phyloP scores from a whole-genome alignment of 352 stramenopile genomes.

The Globisporangium cylindrosporum region DNA sequence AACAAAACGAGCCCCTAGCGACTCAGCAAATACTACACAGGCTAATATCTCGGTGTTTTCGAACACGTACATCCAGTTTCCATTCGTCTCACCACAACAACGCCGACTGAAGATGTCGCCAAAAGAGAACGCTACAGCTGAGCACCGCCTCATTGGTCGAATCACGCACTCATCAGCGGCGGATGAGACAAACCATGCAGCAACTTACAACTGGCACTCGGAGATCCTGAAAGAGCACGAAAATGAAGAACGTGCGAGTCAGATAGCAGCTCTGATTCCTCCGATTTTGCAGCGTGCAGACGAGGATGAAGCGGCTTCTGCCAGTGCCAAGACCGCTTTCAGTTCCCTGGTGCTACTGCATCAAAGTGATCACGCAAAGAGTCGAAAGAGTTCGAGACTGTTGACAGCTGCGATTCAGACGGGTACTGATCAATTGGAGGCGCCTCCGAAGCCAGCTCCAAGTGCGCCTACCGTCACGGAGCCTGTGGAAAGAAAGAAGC shows the following conservation, averaged over 20 bases:
- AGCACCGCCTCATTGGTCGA: neutral
- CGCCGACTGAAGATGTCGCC: constrained; percentile 21
- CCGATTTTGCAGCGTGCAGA: neutral
- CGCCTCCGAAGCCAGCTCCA: neutral
- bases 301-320: neutral
- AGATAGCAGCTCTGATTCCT: neutral
- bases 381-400: neutral
- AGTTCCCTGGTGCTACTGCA: neutral
- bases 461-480: neutral
- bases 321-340: neutral
- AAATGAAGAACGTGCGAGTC: constrained; percentile 9
- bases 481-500: constrained; percentile 11
- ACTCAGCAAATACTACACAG: neutral
- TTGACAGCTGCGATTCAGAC: neutral
- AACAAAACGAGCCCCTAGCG: neutral
- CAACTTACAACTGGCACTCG: neutral
- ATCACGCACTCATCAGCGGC: neutral
- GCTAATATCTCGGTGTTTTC: constrained; percentile 1
- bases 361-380: neutral
- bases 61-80: constrained; percentile 66
- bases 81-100: constrained; percentile 32
- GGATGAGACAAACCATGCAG: neutral
- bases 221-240: constrained; percentile 21
- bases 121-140: neutral
- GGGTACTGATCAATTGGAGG: neutral